phyloP scores from a whole-genome alignment of 305 asterid genomes.

The Withania somnifera region DNA sequence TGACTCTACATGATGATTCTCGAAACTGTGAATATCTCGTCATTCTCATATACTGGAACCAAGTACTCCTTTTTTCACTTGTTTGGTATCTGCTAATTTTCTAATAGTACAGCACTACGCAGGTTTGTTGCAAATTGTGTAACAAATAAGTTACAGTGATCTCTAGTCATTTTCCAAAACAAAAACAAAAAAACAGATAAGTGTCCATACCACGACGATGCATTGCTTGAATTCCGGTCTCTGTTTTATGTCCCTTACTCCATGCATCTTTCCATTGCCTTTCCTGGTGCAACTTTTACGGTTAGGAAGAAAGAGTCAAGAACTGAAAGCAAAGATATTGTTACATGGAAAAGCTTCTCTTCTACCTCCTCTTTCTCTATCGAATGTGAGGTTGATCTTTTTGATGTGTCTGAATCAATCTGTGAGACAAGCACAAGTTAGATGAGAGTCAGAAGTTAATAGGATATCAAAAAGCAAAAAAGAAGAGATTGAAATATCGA shows the following conservation, averaged over 20 bases:
- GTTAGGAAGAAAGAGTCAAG: not conserved
- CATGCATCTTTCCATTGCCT: constrained; percentile 1
- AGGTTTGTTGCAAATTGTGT: not conserved
- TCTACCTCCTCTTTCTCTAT: not conserved
- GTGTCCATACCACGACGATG: not conserved
- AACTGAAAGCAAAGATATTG: not conserved
- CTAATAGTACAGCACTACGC: not conserved
- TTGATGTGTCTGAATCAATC: not conserved
- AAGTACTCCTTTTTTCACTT: not conserved
- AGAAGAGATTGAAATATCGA: not conserved
- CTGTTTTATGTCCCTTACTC: constrained; percentile 2
- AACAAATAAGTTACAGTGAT: not conserved
- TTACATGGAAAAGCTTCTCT: not conserved
- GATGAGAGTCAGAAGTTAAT: not conserved
- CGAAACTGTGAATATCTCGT: not conserved
- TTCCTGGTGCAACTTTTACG: not conserved
- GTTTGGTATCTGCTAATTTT: not conserved
- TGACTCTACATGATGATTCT: not conserved
- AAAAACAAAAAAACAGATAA: not conserved
- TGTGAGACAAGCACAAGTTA: not conserved
- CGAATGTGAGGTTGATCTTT: not conserved
- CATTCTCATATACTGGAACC: not conserved
- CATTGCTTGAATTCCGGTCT: not conserved
- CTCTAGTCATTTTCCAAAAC: not conserved
- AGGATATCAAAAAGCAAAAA: not conserved